These are phyloP conservation scores for Zoysia japonica DNA, from an alignment of 176 grass and related monocot species.

Conservation along the genomic window DNA sequence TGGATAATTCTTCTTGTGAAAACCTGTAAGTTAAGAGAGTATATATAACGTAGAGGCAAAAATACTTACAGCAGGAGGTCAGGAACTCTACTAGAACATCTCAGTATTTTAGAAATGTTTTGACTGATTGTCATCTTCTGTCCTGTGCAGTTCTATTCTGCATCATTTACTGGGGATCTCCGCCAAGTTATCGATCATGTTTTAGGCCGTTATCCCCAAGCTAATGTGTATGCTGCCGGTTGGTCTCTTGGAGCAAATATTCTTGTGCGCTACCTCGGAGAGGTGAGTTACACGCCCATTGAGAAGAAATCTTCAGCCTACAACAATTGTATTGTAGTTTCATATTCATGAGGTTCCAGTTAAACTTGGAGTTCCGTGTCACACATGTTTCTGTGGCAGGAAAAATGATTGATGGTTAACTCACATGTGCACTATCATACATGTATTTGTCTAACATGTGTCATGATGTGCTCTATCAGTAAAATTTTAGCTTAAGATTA, in stretches of 20 bases:
- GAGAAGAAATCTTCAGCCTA: background rate
- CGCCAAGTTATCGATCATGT: constrained; percentile 67
- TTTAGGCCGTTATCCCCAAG: constrained; percentile 55
- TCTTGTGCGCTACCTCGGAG: constrained; percentile 93
- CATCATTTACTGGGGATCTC: constrained; percentile 94
- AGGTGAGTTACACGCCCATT: constrained; percentile 47
- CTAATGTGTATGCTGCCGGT: constrained; percentile 79
- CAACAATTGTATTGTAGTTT: background rate
- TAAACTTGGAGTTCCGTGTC: constrained; percentile 10
- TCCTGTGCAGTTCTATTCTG: constrained; percentile 79
- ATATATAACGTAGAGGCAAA: background rate
- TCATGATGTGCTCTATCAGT: no score
- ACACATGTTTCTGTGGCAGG: background rate
- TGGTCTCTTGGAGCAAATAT: constrained; percentile 99
- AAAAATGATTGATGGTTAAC: constrained; percentile 18
- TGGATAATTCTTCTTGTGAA: constrained; percentile 3
- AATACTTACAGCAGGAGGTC: constrained; percentile 7
- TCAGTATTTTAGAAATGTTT: background rate
- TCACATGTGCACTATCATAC: background rate
- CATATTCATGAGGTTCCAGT: background rate
- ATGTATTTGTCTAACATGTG: no score
- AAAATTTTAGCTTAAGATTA: no score
- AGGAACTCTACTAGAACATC: background rate
- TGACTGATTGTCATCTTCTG: constrained; percentile 40
- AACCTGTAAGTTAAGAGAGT: constrained; percentile 4